Evolutionary conservation across 176 grass and related monocot genomes (phyloP).

Genomic region (Luzula sylvatica): DNA sequence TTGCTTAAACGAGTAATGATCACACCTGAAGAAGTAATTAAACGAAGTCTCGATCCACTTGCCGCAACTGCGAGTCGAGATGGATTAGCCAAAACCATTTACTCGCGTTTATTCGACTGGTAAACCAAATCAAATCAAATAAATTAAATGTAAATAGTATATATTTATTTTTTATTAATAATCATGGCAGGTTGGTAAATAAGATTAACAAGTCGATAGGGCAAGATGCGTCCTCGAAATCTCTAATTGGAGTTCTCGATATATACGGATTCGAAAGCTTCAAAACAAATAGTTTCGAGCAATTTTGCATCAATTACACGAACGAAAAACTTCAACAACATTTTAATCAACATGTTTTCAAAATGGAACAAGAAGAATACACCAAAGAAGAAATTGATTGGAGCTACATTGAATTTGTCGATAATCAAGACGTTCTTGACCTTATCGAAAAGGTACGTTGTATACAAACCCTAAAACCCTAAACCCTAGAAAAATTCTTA

Average conservation of each 20-base stretch:
- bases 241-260: conserved; percentile 92
- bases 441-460: conserved; percentile 96
- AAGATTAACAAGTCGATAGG: conserved; percentile 98
- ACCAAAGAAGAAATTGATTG: conserved; percentile 99
- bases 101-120: conserved; percentile 99
- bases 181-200: conserved; percentile 86
- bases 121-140: conserved; percentile 20
- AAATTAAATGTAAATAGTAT: conserved; percentile 8
- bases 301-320: conserved; percentile 98
- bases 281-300: conserved; percentile 95
- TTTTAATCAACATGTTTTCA: conserved; percentile 99
- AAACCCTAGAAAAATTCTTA: conserved; percentile 2
- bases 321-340: conserved; percentile 98
- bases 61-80: conserved; percentile 88
- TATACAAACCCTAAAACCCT: conserved; percentile 8
- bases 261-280: conserved; percentile 99
- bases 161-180: conserved; percentile 15
- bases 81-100: conserved; percentile 95
- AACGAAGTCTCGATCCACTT: conserved; percentile 90
- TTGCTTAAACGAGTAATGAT: conserved; percentile 97
- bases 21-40: conserved; percentile 97
- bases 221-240: conserved; percentile 82
- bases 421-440: conserved; percentile 99
- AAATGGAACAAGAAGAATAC: conserved; percentile 99
- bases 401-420: conserved; percentile 98